These are phyloP conservation scores for Kodamaea hsintzibuensis DNA, from an alignment of 805 yeast species.

Conservation along the genomic window DNA sequence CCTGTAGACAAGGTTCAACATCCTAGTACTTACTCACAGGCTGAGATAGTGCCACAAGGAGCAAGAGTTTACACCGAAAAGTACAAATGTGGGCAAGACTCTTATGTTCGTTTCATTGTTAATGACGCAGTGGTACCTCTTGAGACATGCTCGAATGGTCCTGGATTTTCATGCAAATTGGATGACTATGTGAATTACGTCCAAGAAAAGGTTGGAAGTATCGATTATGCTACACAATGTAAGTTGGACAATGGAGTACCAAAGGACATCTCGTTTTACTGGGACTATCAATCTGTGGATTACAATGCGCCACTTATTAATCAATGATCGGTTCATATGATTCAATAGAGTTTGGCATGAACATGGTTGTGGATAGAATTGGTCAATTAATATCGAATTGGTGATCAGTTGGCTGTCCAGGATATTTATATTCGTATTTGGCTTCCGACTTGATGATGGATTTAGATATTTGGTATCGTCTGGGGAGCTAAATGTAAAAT, in stretches of 20 bases:
- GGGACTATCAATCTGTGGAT: conserved; percentile 37
- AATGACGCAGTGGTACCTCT: conserved; percentile 19
- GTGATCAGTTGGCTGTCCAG: no score
- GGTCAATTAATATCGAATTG: no score
- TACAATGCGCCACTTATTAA: conserved; percentile 25
- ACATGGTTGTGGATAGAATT: not conserved
- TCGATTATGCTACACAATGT: conserved; percentile 33
- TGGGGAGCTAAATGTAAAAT: no score
- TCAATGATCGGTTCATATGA: conserved; percentile 21
- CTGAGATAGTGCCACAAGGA: conserved; percentile 16
- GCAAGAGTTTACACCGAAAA: conserved; percentile 15
- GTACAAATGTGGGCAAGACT: conserved; percentile 10
- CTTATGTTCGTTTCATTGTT: conserved; percentile 14
- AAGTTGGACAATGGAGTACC: conserved; percentile 19
- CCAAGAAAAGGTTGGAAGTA: conserved; percentile 12
- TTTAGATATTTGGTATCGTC: no score
- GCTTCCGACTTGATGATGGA: not conserved
- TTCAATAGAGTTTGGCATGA: no score
- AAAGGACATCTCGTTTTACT: conserved; percentile 34
- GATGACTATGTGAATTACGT: conserved; percentile 28
- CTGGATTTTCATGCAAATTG: conserved; percentile 26
- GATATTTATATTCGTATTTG: no score
- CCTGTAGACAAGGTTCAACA: conserved; percentile 12
- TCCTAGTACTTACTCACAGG: conserved; percentile 14
- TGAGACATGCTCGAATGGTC: conserved; percentile 13